Evolutionary conservation across 768 basidiomycete genomes (phyloP).

Genomic region (Termitomyces sp.): DNA sequence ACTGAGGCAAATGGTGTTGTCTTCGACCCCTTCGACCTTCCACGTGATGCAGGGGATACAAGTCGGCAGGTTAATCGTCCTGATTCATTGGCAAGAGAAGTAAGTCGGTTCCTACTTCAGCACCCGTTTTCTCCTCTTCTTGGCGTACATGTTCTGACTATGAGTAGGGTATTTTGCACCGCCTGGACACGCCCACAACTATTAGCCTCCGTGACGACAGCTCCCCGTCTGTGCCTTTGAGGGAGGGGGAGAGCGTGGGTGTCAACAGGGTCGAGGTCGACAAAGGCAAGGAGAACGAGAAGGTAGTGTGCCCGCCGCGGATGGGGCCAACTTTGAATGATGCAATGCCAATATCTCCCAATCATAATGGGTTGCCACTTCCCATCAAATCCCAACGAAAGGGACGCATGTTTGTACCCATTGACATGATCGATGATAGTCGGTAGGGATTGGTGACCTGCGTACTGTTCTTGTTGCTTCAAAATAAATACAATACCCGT

Average conservation of each 20-base stretch:
- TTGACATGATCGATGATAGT: not conserved
- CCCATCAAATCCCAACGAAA: constrained; percentile 13
- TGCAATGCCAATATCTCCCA: not conserved
- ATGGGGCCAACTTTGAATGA: not conserved
- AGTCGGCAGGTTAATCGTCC: not conserved
- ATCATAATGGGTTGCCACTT: constrained; percentile 6
- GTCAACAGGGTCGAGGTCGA: not conserved
- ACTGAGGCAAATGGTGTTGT: not conserved
- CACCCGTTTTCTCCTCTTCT: not conserved
- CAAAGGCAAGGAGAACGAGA: not conserved
- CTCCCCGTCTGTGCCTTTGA: not conserved
- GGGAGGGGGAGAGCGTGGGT: not conserved
- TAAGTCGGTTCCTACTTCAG: not conserved
- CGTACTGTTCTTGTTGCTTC: not conserved
- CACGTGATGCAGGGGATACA: not conserved
- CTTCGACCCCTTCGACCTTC: not conserved
- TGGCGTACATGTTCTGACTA: not conserved
- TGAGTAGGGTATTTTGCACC: not conserved
- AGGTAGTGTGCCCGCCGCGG: not conserved
- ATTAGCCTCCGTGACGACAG: not conserved
- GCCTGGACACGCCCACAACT: not conserved
- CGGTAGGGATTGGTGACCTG: not conserved
- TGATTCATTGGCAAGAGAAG: not conserved
- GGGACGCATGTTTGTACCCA: constrained; percentile 4
- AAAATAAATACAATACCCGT: not conserved